A percentile compares a stretch with the other conserved stretches of the same genome.
phyloP scores from a whole-genome alignment of 2,329 filamentous ascomycete species.

The Paradendryphiella salina region DNA sequence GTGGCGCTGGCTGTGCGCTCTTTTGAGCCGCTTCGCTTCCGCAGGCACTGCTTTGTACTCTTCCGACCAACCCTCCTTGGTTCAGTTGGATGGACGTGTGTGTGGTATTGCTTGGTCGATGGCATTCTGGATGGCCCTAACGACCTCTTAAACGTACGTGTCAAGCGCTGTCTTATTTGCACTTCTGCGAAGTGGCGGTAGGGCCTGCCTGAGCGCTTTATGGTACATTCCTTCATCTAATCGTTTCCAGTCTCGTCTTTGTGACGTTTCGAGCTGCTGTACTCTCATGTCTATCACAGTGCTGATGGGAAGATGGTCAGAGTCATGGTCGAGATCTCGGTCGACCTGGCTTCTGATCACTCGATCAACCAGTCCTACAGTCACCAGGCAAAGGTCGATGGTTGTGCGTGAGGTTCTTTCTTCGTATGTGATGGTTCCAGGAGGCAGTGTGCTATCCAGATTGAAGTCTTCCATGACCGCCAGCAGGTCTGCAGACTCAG shows the following conservation, averaged over 20 bases:
- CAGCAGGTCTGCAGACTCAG: constrained; percentile 17
- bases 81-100: background rate
- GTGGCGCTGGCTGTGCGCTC: constrained; percentile 4
- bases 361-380: constrained; percentile 13
- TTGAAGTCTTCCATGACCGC: constrained; percentile 16
- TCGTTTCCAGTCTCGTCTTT: constrained; percentile 10
- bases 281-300: constrained; percentile 18
- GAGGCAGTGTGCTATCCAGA: constrained; percentile 8
- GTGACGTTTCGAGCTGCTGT: background rate
- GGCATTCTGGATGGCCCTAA: constrained; percentile 9
- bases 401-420: constrained; percentile 10
- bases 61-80: constrained; percentile 12
- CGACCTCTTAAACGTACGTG: constrained; percentile 12
- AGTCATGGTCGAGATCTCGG: constrained; percentile 23
- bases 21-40: constrained; percentile 19
- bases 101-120: constrained; percentile 12
- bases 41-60: constrained; percentile 14
- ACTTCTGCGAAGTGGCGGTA: constrained; percentile 15
- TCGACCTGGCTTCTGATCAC: constrained; percentile 15
- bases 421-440: constrained; percentile 16
- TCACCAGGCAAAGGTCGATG: constrained; percentile 18
- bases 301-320: constrained; percentile 27
- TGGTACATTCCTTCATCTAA: constrained; percentile 6
- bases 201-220: constrained; percentile 10
- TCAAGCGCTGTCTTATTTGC: constrained; percentile 14